Conservation (phyloP, 1,284 basidiomycete genomes). For the Mycena sp. region DNA sequence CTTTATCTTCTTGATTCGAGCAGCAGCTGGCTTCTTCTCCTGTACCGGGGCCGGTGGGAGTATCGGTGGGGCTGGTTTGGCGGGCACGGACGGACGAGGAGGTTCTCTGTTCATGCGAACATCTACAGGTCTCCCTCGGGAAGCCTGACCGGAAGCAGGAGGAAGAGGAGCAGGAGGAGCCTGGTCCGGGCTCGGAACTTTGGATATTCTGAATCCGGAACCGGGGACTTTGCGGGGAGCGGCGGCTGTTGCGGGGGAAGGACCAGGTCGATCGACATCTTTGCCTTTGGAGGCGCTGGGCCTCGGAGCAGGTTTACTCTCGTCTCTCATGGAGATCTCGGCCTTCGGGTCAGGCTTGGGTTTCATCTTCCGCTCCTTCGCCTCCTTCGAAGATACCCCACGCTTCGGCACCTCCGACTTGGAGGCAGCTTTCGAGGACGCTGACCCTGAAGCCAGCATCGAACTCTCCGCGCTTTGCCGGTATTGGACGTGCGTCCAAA, state of each 20-base stretch:
- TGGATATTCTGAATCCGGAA: conserved; percentile 41
- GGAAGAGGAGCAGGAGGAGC: conserved; percentile 10
- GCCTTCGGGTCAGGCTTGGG: conserved; percentile 53
- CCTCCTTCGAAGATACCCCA: conserved; percentile 54
- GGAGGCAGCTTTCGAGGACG: conserved; percentile 34
- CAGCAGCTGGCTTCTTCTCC: conserved; percentile 38
- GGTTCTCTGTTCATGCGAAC: conserved; percentile 36
- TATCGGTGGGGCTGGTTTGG: conserved; percentile 42
- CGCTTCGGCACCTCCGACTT: conserved; percentile 53
- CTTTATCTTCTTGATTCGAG: conserved; percentile 41
- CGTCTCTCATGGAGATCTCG: conserved; percentile 66
- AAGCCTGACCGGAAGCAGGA: conserved; percentile 26
- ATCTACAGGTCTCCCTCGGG: conserved; percentile 35
- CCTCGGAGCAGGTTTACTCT: conserved; percentile 54
- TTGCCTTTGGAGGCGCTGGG: conserved; percentile 28
- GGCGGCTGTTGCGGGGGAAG: conserved; percentile 16
- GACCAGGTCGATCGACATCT: conserved; percentile 22
- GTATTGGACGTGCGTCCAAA: conserved; percentile 54
- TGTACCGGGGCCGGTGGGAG: conserved; percentile 31
- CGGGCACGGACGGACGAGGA: conserved; percentile 40
- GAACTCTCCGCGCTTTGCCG: conserved; percentile 25
- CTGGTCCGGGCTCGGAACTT: conserved; percentile 26
- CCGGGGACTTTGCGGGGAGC: conserved; percentile 51
- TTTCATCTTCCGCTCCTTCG: conserved; percentile 58
- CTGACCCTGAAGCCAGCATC: conserved; percentile 20